These are phyloP conservation scores for Xylaria flabelliformis DNA, from an alignment of 495 filamentous ascomycete genomes.

Conservation along the genomic window DNA sequence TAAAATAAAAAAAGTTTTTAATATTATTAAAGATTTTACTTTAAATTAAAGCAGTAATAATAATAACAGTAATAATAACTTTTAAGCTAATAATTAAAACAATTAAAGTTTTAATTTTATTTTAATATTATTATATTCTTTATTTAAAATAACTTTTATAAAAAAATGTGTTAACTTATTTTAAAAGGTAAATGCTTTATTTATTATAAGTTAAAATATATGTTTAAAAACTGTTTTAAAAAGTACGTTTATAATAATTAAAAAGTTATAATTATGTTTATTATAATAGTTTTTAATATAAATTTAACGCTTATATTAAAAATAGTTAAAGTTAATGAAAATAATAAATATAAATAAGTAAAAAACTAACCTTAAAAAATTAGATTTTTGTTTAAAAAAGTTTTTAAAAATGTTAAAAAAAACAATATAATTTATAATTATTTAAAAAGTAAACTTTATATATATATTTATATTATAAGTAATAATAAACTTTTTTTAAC, in stretches of 20 bases:
- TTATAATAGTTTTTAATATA: neutral
- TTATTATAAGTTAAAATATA: neutral
- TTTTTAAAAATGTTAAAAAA: neutral
- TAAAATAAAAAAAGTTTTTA: no score
- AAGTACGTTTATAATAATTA: neutral
- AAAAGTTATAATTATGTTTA: neutral
- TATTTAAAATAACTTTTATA: no score
- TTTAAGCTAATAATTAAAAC: no score
- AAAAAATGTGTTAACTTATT: neutral
- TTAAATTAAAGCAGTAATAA: no score
- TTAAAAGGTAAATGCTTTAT: neutral
- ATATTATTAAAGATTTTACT: no score
- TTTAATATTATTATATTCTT: no score
- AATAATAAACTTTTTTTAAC: conserved; percentile 6
- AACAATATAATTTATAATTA: neutral
- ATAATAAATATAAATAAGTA: neutral
- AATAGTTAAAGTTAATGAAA: neutral
- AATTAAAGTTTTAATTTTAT: no score
- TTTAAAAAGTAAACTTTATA: neutral
- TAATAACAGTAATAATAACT: no score
- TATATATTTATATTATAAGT: neutral
- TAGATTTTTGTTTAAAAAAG: neutral
- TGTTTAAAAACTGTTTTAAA: neutral
- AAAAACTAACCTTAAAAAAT: neutral
- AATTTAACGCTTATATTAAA: neutral